A percentile compares a stretch with the other conserved stretches of the same genome.
These are phyloP conservation scores for Nadsonia fulvescens DNA, from an alignment of 805 yeast genomes.

Conservation along the genomic window DNA sequence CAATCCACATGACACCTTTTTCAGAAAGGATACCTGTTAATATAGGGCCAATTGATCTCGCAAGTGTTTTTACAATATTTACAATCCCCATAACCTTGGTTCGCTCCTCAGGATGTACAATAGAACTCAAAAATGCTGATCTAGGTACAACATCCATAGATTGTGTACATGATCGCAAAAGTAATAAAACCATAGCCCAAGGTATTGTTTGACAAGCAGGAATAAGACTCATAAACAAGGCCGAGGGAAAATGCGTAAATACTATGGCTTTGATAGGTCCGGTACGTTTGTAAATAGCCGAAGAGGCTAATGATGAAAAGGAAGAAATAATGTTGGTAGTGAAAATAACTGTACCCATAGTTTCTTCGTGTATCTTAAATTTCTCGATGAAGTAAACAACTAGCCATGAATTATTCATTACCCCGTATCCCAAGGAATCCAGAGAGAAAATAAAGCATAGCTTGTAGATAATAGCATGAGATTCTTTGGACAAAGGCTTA, in stretches of 20 bases:
- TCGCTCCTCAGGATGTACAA: slow-evolving; percentile 44
- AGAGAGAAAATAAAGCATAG: slow-evolving; percentile 36
- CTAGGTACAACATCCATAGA: slow-evolving; percentile 90
- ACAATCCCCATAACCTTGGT: slow-evolving; percentile 73
- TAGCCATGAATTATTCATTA: slow-evolving; percentile 79
- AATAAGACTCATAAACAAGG: slow-evolving; percentile 35
- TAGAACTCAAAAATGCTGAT: slow-evolving; percentile 55
- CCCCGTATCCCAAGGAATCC: slow-evolving; percentile 78
- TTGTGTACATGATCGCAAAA: slow-evolving; percentile 41
- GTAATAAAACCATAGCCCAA: slow-evolving; percentile 32
- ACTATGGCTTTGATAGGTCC: slow-evolving; percentile 74
- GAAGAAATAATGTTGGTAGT: slow-evolving; percentile 43
- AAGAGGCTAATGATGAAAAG: slow-evolving; percentile 60
- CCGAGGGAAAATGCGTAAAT: slow-evolving; percentile 63
- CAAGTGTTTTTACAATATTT: slow-evolving; percentile 71
- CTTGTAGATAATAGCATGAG: slow-evolving; percentile 6
- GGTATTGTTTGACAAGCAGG: slow-evolving; percentile 27
- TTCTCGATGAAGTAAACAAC: slow-evolving; percentile 56
- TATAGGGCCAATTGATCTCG: slow-evolving; percentile 65
- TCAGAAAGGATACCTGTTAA: slow-evolving; percentile 63
- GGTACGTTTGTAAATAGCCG: slow-evolving; percentile 39
- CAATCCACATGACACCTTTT: slow-evolving; percentile 12
- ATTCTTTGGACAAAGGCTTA: slow-evolving; percentile 11
- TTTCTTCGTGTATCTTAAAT: slow-evolving; percentile 35
- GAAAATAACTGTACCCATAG: slow-evolving; percentile 49